These are phyloP conservation scores for Claviceps cyperi DNA, from an alignment of 2,329 filamentous ascomycete genomes.

Conservation along the genomic window DNA sequence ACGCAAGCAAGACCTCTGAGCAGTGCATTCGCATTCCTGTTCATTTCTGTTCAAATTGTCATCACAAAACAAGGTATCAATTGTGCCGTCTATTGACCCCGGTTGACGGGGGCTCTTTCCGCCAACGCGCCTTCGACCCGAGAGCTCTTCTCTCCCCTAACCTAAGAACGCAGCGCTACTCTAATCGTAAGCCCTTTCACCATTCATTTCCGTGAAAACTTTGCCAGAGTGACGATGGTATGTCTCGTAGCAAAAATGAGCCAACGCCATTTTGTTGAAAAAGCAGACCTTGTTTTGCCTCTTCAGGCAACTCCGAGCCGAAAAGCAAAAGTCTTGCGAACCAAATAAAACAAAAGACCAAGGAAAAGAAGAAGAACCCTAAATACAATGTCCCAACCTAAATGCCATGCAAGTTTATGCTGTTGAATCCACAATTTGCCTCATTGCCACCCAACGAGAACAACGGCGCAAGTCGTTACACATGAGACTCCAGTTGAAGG, in stretches of 20 bases:
- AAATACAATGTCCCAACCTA: conserved; percentile 16
- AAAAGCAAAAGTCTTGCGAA: neutral
- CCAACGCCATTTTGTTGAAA: conserved; percentile 27
- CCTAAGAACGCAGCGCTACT: conserved; percentile 5
- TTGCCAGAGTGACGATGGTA: conserved; percentile 14
- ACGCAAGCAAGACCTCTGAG: neutral
- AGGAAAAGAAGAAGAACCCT: conserved; percentile 7
- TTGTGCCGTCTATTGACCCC: conserved; percentile 18
- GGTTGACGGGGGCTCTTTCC: conserved; percentile 27
- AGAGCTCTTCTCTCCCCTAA: conserved; percentile 12
- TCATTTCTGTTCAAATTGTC: neutral
- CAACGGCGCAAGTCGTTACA: conserved; percentile 21
- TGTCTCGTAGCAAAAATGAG: conserved; percentile 21
- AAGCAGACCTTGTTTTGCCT: conserved; percentile 22
- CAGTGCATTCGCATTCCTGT: neutral
- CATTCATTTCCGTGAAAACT: conserved; percentile 7
- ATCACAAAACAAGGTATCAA: conserved; percentile 5
- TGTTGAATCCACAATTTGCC: conserved; percentile 29
- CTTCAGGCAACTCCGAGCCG: neutral
- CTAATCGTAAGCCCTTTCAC: too few relatives aligned
- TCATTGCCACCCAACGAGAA: conserved; percentile 17
- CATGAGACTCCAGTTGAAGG: conserved; percentile 26
- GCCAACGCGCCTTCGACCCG: conserved; percentile 4
- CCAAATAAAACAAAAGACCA: neutral
- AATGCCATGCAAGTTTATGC: conserved; percentile 28